Evolutionary conservation across 1,284 basidiomycete genomes (phyloP).

Genomic region (Apiotrichum montevideense): DNA sequence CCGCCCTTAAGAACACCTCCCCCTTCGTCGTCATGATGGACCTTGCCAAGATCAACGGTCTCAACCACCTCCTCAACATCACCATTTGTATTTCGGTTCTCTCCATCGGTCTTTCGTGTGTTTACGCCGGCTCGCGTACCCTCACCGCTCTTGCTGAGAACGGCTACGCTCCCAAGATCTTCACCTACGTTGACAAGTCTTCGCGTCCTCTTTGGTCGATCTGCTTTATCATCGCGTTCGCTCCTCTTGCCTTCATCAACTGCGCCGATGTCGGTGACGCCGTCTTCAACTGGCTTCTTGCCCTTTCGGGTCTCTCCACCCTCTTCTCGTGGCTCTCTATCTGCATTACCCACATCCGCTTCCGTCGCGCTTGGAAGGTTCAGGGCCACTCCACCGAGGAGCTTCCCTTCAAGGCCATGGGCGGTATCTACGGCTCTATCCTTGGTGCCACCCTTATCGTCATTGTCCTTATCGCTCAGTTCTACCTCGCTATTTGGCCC

Average conservation of each 20-base stretch:
- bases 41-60: conserved; percentile 45
- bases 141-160: conserved; percentile 43
- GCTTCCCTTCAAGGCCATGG: conserved; percentile 46
- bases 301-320: conserved; percentile 51
- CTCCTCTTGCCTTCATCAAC: conserved; percentile 46
- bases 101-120: conserved; percentile 41
- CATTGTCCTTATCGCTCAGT: conserved; percentile 40
- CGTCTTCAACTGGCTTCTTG: conserved; percentile 49
- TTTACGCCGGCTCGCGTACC: conserved; percentile 44
- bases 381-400: conserved; percentile 48
- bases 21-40: conserved; percentile 52
- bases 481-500: conserved; percentile 31
- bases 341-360: conserved; percentile 40
- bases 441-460: conserved; percentile 43
- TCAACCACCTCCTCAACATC: conserved; percentile 50
- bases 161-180: conserved; percentile 48
- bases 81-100: conserved; percentile 48
- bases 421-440: conserved; percentile 49
- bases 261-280: conserved; percentile 30
- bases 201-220: conserved; percentile 51
- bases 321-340: conserved; percentile 50
- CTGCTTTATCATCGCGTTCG: conserved; percentile 39
- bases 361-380: conserved; percentile 46
- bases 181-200: conserved; percentile 51
- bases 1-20: conserved; percentile 43